Evolutionary conservation across 108 stramenopile genomes (phyloP), one percentile per base, ranked within the genome.

Genomic region (Stephanodiscus minutulus): DNA sequence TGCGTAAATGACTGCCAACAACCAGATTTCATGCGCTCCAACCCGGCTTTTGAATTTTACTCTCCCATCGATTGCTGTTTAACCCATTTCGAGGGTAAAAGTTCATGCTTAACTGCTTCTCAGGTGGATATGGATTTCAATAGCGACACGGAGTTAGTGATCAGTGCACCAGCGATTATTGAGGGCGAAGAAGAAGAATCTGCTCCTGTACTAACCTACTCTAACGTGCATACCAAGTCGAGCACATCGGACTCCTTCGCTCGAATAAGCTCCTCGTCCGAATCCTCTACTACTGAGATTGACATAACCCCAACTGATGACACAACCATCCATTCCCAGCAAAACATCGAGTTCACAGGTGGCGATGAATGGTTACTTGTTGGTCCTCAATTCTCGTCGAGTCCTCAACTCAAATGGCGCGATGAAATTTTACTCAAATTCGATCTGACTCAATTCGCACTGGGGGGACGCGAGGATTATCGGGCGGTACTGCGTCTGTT

Each of bases 1-100:
- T 77, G 76, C 47, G 41, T 77, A 13, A 50, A 43, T 24, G 76
- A 77, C 41, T 77, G 76, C 49, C 58, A 33, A n/a, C 64, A 77
- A 43, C 76, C 76, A 7, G 28, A 37, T 4, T 70, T 64, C 68
- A 77, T 77, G 76, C 47, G 29, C 17, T 63, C 62, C 29, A 69
- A 69, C 25, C 24, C 52, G n/a, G 39, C 55, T 13, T 77, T 64
- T 41, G 76, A 77, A 54, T 77, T 74, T 7, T 25, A 21, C 2
- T 53, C 52, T 5, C 22, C 22, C 0, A 12, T 12, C 8, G 52
- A 53, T 0, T 53, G 25, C 25, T 27, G 52, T 25, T 13, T 10
- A 20, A 1, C 25, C 52, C 22, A 53, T 53, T 24, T 9, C 24
- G 52, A 53, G 52, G 52, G 52, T 25, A 25, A 27, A 12, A 53